Percentiles rank a stretch among this genome's conserved stretches.
Evolutionary conservation across 495 filamentous ascomycete genomes (phyloP).

Genomic region (Talaromyces borbonicus): DNA sequence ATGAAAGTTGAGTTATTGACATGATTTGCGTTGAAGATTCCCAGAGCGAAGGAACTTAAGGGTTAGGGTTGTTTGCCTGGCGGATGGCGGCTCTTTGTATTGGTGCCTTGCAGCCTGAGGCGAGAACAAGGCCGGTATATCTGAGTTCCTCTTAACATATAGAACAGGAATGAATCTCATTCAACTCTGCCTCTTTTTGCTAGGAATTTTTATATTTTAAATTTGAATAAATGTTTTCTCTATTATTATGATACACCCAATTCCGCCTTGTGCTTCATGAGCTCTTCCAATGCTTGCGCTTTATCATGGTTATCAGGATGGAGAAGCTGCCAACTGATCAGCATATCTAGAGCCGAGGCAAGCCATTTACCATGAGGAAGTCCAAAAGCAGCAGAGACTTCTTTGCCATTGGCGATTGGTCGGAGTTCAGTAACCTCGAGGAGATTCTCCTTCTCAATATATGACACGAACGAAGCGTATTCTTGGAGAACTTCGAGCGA

Average conservation of each 20-base stretch:
- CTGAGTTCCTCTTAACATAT: too few relatives aligned
- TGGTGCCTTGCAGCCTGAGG: background rate
- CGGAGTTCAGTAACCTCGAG: constrained; percentile 39
- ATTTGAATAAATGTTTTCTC: background rate
- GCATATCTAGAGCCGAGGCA: constrained; percentile 56
- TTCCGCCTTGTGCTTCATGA: constrained; percentile 44
- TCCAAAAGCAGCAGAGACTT: constrained; percentile 51
- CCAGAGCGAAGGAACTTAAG: too few relatives aligned
- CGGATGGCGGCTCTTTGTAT: background rate
- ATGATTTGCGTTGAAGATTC: too few relatives aligned
- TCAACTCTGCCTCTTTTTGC: background rate
- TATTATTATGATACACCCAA: constrained; percentile 35
- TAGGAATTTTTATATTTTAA: background rate
- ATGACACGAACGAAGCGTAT: constrained; percentile 37
- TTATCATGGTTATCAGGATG: constrained; percentile 57
- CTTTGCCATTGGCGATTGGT: constrained; percentile 53
- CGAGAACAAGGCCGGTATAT: too few relatives aligned
- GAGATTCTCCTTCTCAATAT: constrained; percentile 32
- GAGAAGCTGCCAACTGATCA: constrained; percentile 76
- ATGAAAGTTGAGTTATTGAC: too few relatives aligned
- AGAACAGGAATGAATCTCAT: background rate
- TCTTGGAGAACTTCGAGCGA: constrained; percentile 22
- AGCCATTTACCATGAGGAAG: constrained; percentile 69
- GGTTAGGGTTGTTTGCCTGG: too few relatives aligned
- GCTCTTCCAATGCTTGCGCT: constrained; percentile 53